Base-by-base conservation (phyloP, 2,329 filamentous ascomycete genomes). In the Exophiala mesophila region DNA sequence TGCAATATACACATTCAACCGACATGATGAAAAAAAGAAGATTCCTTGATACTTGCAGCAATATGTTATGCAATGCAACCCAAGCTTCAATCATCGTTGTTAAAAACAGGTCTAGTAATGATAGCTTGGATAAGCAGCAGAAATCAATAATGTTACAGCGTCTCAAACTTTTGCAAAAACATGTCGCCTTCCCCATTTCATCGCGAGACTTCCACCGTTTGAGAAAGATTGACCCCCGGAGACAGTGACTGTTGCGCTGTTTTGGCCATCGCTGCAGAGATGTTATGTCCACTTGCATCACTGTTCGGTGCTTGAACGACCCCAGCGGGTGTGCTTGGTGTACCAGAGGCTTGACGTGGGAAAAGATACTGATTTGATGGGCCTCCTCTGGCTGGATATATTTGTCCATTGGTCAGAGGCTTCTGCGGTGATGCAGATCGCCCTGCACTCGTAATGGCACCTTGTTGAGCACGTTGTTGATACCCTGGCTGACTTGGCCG, bases 401-500 rank as follows among this genome's bases (percentile, higher is more conserved):
- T 41, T 30, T 55, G 53, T 10, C 50, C 50, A 33, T 55, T 55
- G 20, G 41, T 32, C 24, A 54, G 3, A 3, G 50, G 53, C 32
- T 54, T 53, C 23, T 53, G 48, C 10, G 53, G 53, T 5, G 50
- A 52, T 5, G 37, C 45, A 23, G 45, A 46, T 17, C 50, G 36
- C n/a, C 17, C 40, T 2, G 38, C 34, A n/a, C 35, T 20, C 3
- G 28, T 29, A 7, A 39, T 18, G 12, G 44, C 32, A 28, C 49
- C 53, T 33, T 54, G 43, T 29, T 56, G 56, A 6, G 54, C 49
- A n/a, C 55, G 55, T 28, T 57, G 57, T 41, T 55, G 57, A 44
- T 59, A 60, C 12, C 50, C 54, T 30, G 55, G 44, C 36, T 58
- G 58, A 26, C 43, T 50, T 19, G 54, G 50, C 21, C 53, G 54